phyloP scores from a whole-genome alignment of 345 rosid genomes.

The Bruguiera parviflora region DNA sequence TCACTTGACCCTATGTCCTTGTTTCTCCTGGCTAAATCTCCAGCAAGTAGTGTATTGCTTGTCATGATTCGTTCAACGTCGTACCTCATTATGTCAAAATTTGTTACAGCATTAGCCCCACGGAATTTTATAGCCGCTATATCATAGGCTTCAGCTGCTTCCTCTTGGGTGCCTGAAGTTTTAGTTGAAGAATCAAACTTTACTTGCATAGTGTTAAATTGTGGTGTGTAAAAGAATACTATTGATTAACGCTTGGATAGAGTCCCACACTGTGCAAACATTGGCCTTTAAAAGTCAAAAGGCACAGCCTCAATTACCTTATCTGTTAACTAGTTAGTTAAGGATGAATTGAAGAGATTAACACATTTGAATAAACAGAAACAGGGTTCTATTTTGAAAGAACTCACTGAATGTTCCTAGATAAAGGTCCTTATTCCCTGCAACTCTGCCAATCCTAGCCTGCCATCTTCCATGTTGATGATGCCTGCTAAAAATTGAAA shows the following conservation, averaged over 20 bases:
- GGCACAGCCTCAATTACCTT: slow-evolving; percentile 13
- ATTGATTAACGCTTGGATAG: no score
- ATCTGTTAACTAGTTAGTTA: background rate
- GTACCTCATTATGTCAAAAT: slow-evolving; percentile 77
- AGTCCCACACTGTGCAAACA: background rate
- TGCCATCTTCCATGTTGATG: slow-evolving; percentile 99
- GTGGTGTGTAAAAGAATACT: no score
- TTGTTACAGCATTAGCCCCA: slow-evolving; percentile 86
- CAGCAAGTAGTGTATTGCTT: slow-evolving; percentile 72
- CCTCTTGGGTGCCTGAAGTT: slow-evolving; percentile 85
- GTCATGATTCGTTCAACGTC: slow-evolving; percentile 83
- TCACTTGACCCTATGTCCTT: slow-evolving; percentile 35
- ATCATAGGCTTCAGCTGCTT: slow-evolving; percentile 96
- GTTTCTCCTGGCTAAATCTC: slow-evolving; percentile 70
- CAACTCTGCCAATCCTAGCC: slow-evolving; percentile 97
- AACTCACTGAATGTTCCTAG: slow-evolving; percentile 89
- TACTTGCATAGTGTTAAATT: background rate
- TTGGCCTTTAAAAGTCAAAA: slow-evolving; percentile 9
- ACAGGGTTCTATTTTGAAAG: background rate
- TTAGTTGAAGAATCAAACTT: background rate
- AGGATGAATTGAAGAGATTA: background rate
- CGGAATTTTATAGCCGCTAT: slow-evolving; percentile 92
- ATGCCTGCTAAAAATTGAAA: slow-evolving; percentile 40
- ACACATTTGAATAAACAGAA: background rate
- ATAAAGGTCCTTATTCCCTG: slow-evolving; percentile 96